Evolutionary conservation across 2,329 filamentous ascomycete genomes (phyloP).

Genomic region (Penicillium fuscoglaucum): DNA sequence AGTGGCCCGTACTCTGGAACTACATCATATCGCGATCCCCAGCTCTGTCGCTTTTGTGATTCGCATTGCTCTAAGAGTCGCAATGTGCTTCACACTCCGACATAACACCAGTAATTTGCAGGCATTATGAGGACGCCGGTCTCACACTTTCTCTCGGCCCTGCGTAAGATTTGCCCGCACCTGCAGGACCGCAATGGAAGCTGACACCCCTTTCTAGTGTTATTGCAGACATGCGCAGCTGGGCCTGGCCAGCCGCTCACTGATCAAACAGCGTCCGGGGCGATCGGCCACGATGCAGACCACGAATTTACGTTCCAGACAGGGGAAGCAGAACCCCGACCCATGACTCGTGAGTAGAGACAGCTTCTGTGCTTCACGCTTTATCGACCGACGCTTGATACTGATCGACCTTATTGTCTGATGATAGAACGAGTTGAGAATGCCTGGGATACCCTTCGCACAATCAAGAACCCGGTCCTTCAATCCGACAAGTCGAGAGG

Average conservation of each 20-base stretch:
- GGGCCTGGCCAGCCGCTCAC: conserved; percentile 27
- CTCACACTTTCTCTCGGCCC: conserved; percentile 36
- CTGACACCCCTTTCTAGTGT: conserved; percentile 34
- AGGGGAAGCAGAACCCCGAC: conserved; percentile 19
- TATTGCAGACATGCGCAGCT: conserved; percentile 32
- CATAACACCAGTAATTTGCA: conserved; percentile 21
- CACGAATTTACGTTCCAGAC: conserved; percentile 25
- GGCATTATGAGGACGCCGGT: conserved; percentile 40
- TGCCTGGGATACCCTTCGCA: conserved; percentile 34
- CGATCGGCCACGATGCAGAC: conserved; percentile 20
- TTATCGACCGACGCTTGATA: not conserved
- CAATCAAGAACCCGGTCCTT: conserved; percentile 26
- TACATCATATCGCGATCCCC: conserved; percentile 21
- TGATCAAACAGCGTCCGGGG: conserved; percentile 19
- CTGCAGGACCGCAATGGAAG: conserved; percentile 7
- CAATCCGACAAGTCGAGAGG: conserved; percentile 55
- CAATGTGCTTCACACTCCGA: conserved; percentile 36
- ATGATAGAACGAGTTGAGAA: conserved; percentile 34
- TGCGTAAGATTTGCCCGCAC: conserved; percentile 31
- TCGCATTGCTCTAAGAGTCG: conserved; percentile 23
- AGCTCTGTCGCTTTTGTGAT: conserved; percentile 3
- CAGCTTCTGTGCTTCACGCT: not conserved
- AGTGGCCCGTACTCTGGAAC: conserved; percentile 36
- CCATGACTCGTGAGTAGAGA: conserved; percentile 33
- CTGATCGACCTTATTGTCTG: conserved; percentile 10